Conservation (phyloP, 345 rosid species). For the Excoecaria cochinchinensis region DNA sequence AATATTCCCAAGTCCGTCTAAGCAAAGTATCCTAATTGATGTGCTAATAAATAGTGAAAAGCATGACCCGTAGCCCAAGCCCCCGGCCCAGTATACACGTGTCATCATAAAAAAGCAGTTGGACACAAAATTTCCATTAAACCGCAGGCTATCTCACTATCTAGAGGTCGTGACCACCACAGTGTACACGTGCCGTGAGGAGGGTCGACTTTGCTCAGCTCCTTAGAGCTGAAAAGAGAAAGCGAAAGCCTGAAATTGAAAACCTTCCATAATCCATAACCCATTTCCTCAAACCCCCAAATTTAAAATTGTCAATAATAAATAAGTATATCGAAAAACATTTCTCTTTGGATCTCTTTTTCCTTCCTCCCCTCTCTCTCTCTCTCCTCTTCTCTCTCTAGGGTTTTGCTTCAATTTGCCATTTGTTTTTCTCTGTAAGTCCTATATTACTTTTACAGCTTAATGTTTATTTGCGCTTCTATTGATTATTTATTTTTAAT, state of each 20-base stretch:
- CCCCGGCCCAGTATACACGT: background rate
- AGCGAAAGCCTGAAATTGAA: background rate
- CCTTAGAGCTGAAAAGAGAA: background rate
- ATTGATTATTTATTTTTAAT: background rate
- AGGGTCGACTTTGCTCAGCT: background rate
- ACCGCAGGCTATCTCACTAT: background rate
- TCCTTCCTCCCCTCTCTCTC: background rate
- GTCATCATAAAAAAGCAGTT: background rate
- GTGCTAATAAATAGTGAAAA: background rate
- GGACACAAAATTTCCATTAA: background rate
- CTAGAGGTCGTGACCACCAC: background rate
- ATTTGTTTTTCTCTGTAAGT: constrained; percentile 11
- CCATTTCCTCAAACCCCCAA: background rate
- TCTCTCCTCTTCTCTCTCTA: constrained; percentile 2
- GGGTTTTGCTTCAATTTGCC: constrained; percentile 16
- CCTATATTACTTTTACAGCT: background rate
- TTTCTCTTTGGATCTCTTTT: constrained; percentile 9
- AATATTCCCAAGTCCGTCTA: too few relatives aligned
- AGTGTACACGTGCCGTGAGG: background rate
- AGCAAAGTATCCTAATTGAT: too few relatives aligned
- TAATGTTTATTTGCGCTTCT: background rate
- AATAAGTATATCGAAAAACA: background rate
- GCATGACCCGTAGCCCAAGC: background rate
- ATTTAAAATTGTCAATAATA: background rate
- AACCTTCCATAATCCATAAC: background rate